Evolutionary conservation across 225 moss, liverwort and hornwort genomes (phyloP).

Genomic region (Physcomitrium patens): DNA sequence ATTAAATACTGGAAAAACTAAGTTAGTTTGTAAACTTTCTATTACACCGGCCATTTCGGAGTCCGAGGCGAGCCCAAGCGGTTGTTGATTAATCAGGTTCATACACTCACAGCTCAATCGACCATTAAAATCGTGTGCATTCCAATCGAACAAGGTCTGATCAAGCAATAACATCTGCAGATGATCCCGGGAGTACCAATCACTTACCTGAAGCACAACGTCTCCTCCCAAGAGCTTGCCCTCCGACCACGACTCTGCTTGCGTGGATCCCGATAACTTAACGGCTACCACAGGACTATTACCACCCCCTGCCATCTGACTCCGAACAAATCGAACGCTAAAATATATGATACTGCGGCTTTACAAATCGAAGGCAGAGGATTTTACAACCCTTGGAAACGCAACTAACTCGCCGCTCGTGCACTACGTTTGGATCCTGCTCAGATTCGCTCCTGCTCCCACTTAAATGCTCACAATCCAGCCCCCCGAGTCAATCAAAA

Average conservation of each 20-base stretch:
- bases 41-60: background rate
- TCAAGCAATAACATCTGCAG: background rate
- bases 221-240: slow-evolving; percentile 48
- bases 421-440: slow-evolving; percentile 8
- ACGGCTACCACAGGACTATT: slow-evolving; percentile 57
- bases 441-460: slow-evolving; percentile 1
- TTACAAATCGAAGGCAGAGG: slow-evolving; percentile 8
- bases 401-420: background rate
- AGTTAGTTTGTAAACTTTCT: background rate
- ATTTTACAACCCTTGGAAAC: background rate
- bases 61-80: background rate
- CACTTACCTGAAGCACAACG: slow-evolving; percentile 55
- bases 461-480: background rate
- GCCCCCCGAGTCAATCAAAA: background rate
- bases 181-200: background rate
- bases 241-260: slow-evolving; percentile 47
- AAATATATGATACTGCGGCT: slow-evolving; percentile 29
- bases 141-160: background rate
- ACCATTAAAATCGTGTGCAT: background rate
- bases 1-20: background rate
- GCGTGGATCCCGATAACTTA: slow-evolving; percentile 44
- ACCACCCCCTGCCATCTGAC: slow-evolving; percentile 47
- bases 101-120: background rate
- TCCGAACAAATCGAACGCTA: background rate
- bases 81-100: slow-evolving; percentile 10